Evolutionary conservation across 2,329 filamentous ascomycete genomes (phyloP).

Genomic region (Dryadomyces quercus-mongolicae): DNA sequence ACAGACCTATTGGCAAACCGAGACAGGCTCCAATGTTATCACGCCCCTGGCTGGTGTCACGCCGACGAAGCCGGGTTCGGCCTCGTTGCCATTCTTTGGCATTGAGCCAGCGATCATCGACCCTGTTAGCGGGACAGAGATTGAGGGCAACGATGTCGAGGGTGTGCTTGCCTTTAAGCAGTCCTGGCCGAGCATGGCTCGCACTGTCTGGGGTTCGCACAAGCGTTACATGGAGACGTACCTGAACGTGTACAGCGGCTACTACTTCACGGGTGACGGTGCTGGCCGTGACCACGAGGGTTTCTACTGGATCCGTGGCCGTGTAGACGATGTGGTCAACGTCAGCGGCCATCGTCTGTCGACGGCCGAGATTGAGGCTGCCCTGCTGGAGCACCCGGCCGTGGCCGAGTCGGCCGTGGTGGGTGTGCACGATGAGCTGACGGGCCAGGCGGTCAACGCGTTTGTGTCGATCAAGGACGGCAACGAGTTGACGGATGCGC

Average conservation of each 20-base stretch:
- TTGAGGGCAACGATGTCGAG: slow-evolving; percentile 92
- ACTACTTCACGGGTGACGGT: slow-evolving; percentile 93
- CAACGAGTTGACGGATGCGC: slow-evolving; percentile 61
- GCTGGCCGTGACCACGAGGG: slow-evolving; percentile 94
- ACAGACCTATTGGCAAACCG: slow-evolving; percentile 99
- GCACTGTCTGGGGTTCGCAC: slow-evolving; percentile 95
- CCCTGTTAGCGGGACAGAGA: slow-evolving; percentile 85
- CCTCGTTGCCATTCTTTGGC: slow-evolving; percentile 94
- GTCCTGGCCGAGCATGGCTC: slow-evolving; percentile 95
- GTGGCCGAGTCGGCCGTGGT: slow-evolving; percentile 95
- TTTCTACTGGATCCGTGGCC: slow-evolving; percentile 99
- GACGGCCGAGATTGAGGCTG: slow-evolving; percentile 95
- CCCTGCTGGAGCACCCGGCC: slow-evolving; percentile 78
- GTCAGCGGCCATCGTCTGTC: slow-evolving; percentile 93
- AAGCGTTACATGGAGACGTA: slow-evolving; percentile 99
- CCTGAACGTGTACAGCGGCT: slow-evolving; percentile 92
- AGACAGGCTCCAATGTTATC: slow-evolving; percentile 95
- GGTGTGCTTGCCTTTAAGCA: slow-evolving; percentile 96
- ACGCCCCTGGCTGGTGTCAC: slow-evolving; percentile 86
- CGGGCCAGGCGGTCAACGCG: slow-evolving; percentile 92
- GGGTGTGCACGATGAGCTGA: slow-evolving; percentile 84
- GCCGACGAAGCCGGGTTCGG: slow-evolving; percentile 91
- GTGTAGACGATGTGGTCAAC: slow-evolving; percentile 97
- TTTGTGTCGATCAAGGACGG: slow-evolving; percentile 89
- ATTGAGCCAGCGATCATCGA: slow-evolving; percentile 97